Evolutionary conservation across 1,284 basidiomycete species (phyloP), one percentile per base, ranked within the genome.

Genomic region (Cryptococcus wingfieldii): DNA sequence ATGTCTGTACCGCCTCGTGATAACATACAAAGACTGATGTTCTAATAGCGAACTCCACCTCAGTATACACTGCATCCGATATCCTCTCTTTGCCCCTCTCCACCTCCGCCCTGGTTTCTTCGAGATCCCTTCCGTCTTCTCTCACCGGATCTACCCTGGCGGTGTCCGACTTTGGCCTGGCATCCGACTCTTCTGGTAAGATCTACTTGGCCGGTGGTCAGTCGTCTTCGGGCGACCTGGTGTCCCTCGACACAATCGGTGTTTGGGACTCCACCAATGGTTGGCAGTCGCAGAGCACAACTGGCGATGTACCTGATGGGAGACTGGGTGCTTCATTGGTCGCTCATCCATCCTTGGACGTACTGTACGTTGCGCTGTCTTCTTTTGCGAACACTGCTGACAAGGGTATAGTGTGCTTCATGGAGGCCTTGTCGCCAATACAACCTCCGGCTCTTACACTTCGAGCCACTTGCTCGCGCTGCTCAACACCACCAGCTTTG

Each of bases 131-230:
- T 5, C 72, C 69, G 1, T 45, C 57, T 1, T 56, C 63, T 14
- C 62, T 74, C 38, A 75, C 71, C 6, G 70, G 72, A 7, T 56
- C 63, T n/a, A 47, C 62, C 31, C 62, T 67, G 37, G 70, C 74
- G 3, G 68, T 76, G 23, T 63, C 73, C n/a, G 75, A 76, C 60
- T 77, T 74, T 55, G 71, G 69, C 47, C 60, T 76, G 48, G 60
- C 71, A 12, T 50, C 64, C 6, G 47, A 55, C 13, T 46, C 66
- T 13, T 59, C 67, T 51, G 71, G 65, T 8, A 66, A 63, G 34
- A 51, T 75, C 34, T 72, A 71, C 61, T 59, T 77, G 38, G 63
- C 64, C 12, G 73, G 72, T 9, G 76, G 76, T 4, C 72, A 75
- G 45, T 61, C 65, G 5, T 56, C 68, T 2, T 62, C 65, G 12